phyloP scores from a whole-genome alignment of 257 asterid species.

The Petunia axillaris region DNA sequence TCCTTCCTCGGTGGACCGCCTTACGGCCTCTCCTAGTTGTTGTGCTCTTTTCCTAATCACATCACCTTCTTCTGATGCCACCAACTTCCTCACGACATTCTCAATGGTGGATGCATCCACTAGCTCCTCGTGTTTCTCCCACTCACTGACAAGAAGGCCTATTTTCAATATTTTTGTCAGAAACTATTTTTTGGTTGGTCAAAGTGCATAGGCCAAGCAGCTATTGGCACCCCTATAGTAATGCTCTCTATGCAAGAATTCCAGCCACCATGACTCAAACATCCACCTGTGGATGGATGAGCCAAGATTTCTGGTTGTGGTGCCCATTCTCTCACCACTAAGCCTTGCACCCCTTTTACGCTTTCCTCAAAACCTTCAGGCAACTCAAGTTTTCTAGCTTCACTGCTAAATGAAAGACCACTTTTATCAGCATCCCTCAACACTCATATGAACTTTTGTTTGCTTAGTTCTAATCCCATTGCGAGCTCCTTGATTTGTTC shows the following conservation, averaged over 20 bases:
- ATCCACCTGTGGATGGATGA: slow-evolving; percentile 48
- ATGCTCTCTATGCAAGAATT: slow-evolving; percentile 28
- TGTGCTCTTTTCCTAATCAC: too few relatives aligned
- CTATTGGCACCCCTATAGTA: slow-evolving; percentile 49
- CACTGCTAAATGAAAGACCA: slow-evolving; percentile 36
- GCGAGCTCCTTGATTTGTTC: slow-evolving; percentile 49
- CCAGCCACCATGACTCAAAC: slow-evolving; percentile 67
- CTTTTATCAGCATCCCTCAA: slow-evolving; percentile 54
- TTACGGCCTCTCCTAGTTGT: too few relatives aligned
- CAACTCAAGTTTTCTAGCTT: slow-evolving; percentile 1
- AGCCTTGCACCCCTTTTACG: slow-evolving; percentile 30
- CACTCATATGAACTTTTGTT: slow-evolving; percentile 49
- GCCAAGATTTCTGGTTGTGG: slow-evolving; percentile 15
- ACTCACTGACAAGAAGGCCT: slow-evolving; percentile 46
- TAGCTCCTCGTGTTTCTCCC: slow-evolving; percentile 35
- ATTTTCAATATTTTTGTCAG: slow-evolving; percentile 34
- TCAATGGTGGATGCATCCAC: slow-evolving; percentile 31
- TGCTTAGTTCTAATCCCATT: slow-evolving; percentile 44
- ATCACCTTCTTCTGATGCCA: too few relatives aligned
- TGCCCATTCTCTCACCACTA: slow-evolving; percentile 56
- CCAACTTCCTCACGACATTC: too few relatives aligned
- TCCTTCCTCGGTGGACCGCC: too few relatives aligned
- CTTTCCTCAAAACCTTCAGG: slow-evolving; percentile 46
- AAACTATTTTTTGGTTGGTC: slow-evolving; percentile 52
- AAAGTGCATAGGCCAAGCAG: slow-evolving; percentile 66